These are phyloP conservation scores for Verticillium alfalfae DNA, from an alignment of 2,329 filamentous ascomycete genomes.

Conservation along the genomic window DNA sequence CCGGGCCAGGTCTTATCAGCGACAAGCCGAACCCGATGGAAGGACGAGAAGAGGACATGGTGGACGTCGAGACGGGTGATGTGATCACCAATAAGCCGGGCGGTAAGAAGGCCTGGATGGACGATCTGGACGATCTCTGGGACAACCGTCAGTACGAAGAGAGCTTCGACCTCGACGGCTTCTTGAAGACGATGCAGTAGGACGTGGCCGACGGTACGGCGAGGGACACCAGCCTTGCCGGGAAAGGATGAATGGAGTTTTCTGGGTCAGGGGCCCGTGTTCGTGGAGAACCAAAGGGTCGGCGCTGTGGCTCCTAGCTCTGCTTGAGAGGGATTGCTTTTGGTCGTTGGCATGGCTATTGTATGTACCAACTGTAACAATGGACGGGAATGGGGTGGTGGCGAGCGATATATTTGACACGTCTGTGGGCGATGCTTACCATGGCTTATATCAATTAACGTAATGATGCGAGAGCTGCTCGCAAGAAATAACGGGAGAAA, in stretches of 20 bases:
- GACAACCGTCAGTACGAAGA: constrained; percentile 97
- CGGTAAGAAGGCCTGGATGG: constrained; percentile 92
- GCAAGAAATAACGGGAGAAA: background rate
- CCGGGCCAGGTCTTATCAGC: constrained; percentile 59
- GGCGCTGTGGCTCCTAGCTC: background rate
- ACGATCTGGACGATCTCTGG: constrained; percentile 94
- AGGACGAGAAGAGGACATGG: constrained; percentile 75
- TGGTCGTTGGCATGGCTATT: background rate
- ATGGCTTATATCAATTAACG: background rate
- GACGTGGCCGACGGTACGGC: background rate
- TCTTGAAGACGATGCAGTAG: constrained; percentile 85
- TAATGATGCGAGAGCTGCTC: background rate
- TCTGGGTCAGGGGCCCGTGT: constrained; percentile 1
- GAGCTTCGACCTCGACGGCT: constrained; percentile 93
- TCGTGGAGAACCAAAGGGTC: background rate
- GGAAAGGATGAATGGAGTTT: constrained; percentile 8
- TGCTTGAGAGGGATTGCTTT: background rate
- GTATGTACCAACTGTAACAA: background rate
- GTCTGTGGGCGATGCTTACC: background rate
- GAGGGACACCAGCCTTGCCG: background rate
- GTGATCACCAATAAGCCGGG: constrained; percentile 75
- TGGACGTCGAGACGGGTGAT: constrained; percentile 87
- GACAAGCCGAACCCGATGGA: constrained; percentile 55
- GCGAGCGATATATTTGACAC: background rate
- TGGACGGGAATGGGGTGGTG: background rate